Percentiles rank a stretch among this genome's conserved stretches.
These are phyloP conservation scores for Musa itinerans DNA, from an alignment of 176 grass and related monocot genomes.

Conservation along the genomic window DNA sequence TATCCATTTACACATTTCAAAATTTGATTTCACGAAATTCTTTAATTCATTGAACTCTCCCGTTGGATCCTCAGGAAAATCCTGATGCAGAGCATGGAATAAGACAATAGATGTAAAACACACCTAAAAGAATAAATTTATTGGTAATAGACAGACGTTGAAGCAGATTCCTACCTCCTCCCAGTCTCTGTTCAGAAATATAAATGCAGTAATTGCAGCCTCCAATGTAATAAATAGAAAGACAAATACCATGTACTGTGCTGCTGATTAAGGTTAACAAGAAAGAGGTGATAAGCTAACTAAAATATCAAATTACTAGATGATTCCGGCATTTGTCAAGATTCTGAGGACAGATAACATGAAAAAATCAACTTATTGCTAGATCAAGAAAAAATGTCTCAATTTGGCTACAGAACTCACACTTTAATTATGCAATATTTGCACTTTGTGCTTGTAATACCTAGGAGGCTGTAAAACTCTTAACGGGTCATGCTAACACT, in stretches of 20 bases:
- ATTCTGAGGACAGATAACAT: not conserved
- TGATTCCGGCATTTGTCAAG: not conserved
- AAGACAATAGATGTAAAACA: not conserved
- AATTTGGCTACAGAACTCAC: not conserved
- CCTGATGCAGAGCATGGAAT: conserved; percentile 33
- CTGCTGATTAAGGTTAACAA: not conserved
- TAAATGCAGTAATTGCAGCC: conserved; percentile 2
- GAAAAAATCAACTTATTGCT: not conserved
- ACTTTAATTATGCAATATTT: no score
- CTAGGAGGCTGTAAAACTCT: no score
- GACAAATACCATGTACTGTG: conserved; percentile 1
- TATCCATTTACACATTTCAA: conserved; percentile 80
- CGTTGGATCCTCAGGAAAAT: conserved; percentile 66
- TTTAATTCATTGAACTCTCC: conserved; percentile 77
- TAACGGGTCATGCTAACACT: no score
- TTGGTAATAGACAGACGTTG: not conserved
- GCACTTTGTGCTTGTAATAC: no score
- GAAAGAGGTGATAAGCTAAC: no score
- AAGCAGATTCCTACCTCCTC: not conserved
- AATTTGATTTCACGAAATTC: conserved; percentile 61
- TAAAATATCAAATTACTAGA: not conserved
- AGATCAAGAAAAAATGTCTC: not conserved
- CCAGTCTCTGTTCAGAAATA: conserved; percentile 16
- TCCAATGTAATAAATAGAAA: conserved; percentile 4
- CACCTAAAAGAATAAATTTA: not conserved